Percentiles rank a stretch among this genome's conserved stretches.
These are phyloP conservation scores for Mycosphaerella sp. DNA, from an alignment of 2,329 filamentous ascomycete species.

Conservation along the genomic window DNA sequence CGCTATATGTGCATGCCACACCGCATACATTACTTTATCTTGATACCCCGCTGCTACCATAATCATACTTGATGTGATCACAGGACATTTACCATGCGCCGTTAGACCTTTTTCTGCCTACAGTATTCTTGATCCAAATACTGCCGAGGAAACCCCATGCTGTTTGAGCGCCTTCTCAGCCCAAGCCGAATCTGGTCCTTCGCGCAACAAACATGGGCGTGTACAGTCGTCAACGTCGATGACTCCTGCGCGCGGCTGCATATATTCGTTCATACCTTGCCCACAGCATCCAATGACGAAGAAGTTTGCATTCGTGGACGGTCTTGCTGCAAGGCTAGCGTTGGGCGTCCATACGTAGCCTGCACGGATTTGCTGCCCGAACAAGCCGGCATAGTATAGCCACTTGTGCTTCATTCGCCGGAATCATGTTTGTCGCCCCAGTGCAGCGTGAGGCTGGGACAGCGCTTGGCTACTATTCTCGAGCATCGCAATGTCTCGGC, in stretches of 20 bases:
- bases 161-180: not conserved
- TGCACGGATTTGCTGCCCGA: conserved; percentile 2
- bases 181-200: conserved; percentile 1
- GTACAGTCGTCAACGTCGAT: not conserved
- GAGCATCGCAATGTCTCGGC: not conserved
- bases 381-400: not conserved
- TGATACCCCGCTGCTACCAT: conserved; percentile 7
- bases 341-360: conserved; percentile 12
- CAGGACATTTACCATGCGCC: not conserved
- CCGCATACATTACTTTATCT: conserved; percentile 2
- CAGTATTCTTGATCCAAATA: not conserved
- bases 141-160: not conserved
- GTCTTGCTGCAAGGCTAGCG: not conserved
- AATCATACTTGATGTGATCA: not conserved
- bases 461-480: not conserved
- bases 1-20: not conserved
- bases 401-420: not conserved
- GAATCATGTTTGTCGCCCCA: not conserved
- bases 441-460: not conserved
- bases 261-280: not conserved
- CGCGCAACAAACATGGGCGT: not conserved
- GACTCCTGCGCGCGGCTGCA: not conserved
- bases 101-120: not conserved
- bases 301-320: not conserved
- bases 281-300: conserved; percentile 2